A percentile compares a stretch with the other conserved stretches of the same genome.
Evolutionary conservation across 2,329 filamentous ascomycete species (phyloP).

Genomic region (Fusarium nygamai): DNA sequence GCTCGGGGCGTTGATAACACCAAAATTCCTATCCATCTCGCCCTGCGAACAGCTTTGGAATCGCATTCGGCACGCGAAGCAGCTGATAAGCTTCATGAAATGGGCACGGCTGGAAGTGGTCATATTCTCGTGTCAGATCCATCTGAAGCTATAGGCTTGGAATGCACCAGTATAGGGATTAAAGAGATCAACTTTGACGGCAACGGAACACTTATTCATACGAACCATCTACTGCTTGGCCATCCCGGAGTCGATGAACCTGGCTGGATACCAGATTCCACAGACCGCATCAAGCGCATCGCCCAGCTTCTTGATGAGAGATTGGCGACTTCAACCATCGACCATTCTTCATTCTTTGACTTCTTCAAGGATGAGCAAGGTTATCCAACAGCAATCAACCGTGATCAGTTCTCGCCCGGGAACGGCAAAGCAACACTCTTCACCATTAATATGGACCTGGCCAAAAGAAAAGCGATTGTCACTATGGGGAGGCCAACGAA

Average conservation of each 20-base stretch:
- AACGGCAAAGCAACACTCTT: constrained; percentile 28
- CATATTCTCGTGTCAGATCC: constrained; percentile 33
- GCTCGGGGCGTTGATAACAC: constrained; percentile 61
- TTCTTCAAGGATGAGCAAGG: constrained; percentile 37
- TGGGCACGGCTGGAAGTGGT: constrained; percentile 33
- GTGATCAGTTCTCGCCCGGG: not conserved
- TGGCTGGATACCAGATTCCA: constrained; percentile 29
- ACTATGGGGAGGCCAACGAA: constrained; percentile 22
- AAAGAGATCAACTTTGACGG: constrained; percentile 9
- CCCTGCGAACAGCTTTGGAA: constrained; percentile 65
- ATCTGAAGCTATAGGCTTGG: constrained; percentile 29
- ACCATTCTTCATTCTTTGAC: constrained; percentile 11
- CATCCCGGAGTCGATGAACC: constrained; percentile 29
- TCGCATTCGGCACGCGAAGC: constrained; percentile 42
- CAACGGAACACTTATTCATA: constrained; percentile 21
- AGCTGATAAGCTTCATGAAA: not conserved
- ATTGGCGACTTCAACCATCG: not conserved
- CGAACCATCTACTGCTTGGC: constrained; percentile 32
- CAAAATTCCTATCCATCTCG: constrained; percentile 69
- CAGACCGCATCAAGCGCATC: constrained; percentile 6
- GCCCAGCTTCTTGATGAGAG: constrained; percentile 1
- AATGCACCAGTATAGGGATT: constrained; percentile 36
- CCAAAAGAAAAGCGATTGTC: constrained; percentile 1
- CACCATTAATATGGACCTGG: constrained; percentile 34
- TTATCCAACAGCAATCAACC: constrained; percentile 32